Percentiles rank a stretch among this genome's conserved stretches.
phyloP scores from a whole-genome alignment of 768 basidiomycete genomes.

The Zangia roseola region DNA sequence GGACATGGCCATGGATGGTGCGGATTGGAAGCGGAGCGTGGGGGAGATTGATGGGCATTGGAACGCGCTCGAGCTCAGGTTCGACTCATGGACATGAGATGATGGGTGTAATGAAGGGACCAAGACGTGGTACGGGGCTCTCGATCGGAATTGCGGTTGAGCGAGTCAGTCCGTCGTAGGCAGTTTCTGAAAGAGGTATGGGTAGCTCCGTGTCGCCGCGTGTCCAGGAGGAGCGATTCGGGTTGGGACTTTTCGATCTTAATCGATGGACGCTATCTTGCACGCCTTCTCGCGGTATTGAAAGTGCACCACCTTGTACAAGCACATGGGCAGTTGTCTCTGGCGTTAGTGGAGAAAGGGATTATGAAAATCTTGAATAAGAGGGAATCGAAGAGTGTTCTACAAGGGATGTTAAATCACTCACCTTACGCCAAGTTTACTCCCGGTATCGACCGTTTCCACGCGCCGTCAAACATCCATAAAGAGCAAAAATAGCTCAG shows the following conservation, averaged over 20 bases:
- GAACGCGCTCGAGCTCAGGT: constrained; percentile 26
- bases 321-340: constrained; percentile 70
- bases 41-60: constrained; percentile 17
- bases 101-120: constrained; percentile 23
- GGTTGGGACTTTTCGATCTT: not conserved
- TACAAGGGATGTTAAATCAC: not conserved
- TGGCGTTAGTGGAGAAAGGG: constrained; percentile 72
- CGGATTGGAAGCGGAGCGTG: constrained; percentile 19
- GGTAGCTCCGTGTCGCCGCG: not conserved
- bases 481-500: constrained; percentile 68
- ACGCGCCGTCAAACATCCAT: constrained; percentile 74
- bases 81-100: constrained; percentile 15
- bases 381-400: not conserved
- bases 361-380: constrained; percentile 55
- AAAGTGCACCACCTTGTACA: constrained; percentile 54
- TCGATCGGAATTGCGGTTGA: constrained; percentile 17
- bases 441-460: constrained; percentile 59
- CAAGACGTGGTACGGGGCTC: constrained; percentile 10
- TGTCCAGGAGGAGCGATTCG: not conserved
- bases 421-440: constrained; percentile 17
- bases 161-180: constrained; percentile 7
- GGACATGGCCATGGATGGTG: not conserved
- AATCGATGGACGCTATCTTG: not conserved
- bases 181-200: not conserved
- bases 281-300: constrained; percentile 2